These are phyloP conservation scores for Stromatinia cepivora DNA, from an alignment of 2,329 filamentous ascomycete genomes.

Conservation along the genomic window DNA sequence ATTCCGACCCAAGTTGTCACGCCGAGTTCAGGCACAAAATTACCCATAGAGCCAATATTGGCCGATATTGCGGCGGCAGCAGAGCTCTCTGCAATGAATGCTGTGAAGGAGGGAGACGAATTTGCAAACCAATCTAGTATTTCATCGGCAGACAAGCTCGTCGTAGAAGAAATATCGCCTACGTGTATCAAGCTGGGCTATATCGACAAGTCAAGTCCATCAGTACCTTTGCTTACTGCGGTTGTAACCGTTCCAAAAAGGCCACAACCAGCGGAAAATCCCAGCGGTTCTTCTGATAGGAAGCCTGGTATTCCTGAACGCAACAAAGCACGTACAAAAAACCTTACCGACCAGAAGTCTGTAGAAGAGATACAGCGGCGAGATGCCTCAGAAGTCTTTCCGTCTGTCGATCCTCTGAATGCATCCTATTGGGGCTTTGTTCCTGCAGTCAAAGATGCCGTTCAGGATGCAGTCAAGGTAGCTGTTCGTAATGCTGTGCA, in stretches of 20 bases:
- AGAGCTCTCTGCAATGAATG: slow-evolving; percentile 2
- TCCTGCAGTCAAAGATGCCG: slow-evolving; percentile 34
- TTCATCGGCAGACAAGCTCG: not conserved
- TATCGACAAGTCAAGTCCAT: slow-evolving; percentile 19
- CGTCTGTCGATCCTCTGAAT: slow-evolving; percentile 27
- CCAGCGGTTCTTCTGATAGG: not conserved
- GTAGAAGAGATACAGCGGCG: slow-evolving; percentile 19
- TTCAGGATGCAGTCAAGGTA: slow-evolving; percentile 36
- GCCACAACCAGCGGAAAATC: not conserved
- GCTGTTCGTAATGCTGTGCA: slow-evolving; percentile 36
- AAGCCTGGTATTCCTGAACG: slow-evolving; percentile 18
- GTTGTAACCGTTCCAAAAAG: slow-evolving; percentile 21
- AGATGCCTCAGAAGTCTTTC: slow-evolving; percentile 9
- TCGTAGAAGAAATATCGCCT: slow-evolving; percentile 23
- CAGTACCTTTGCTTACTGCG: slow-evolving; percentile 18
- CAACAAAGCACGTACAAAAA: slow-evolving; percentile 12
- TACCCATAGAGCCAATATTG: slow-evolving; percentile 17
- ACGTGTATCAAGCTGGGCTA: slow-evolving; percentile 21
- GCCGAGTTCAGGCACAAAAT: slow-evolving; percentile 11
- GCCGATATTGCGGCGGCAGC: slow-evolving; percentile 18
- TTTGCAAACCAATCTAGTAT: no score
- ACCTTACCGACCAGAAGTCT: slow-evolving; percentile 13
- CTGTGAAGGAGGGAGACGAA: not conserved
- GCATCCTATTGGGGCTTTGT: slow-evolving; percentile 38
- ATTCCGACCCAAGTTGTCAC: not conserved